Evolutionary conservation across 176 grass and related monocot genomes (phyloP).

Genomic region (Echinochloa phyllopogon): DNA sequence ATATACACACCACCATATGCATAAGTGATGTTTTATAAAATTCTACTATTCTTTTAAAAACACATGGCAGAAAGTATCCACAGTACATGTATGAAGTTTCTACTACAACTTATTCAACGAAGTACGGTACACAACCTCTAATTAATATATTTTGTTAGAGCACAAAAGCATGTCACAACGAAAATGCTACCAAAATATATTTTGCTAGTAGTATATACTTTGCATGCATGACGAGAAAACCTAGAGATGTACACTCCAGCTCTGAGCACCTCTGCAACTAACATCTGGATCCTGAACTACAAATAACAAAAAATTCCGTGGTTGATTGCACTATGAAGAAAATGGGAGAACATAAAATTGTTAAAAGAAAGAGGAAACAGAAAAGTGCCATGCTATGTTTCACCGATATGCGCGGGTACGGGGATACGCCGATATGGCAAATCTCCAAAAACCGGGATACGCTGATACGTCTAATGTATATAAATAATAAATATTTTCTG

Average conservation of each 20-base stretch:
- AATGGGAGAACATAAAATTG: not conserved
- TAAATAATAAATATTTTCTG: no score
- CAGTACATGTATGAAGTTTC: not conserved
- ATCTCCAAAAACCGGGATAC: no score
- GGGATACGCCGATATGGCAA: no score
- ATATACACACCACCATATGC: not conserved
- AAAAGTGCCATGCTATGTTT: not conserved
- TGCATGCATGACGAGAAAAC: slow-evolving; percentile 35
- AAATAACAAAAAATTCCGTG: slow-evolving; percentile 18
- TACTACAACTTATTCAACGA: not conserved
- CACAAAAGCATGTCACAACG: slow-evolving; percentile 2
- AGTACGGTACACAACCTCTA: not conserved
- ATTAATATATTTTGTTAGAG: not conserved
- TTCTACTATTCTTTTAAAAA: not conserved
- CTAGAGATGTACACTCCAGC: slow-evolving; percentile 40
- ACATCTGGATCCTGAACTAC: slow-evolving; percentile 52
- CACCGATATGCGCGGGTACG: no score
- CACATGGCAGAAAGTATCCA: not conserved
- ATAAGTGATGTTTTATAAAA: not conserved
- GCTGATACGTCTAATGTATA: no score
- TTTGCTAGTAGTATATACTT: slow-evolving; percentile 37
- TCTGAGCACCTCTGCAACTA: slow-evolving; percentile 48
- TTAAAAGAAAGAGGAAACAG: slow-evolving; percentile 4
- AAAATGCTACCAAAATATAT: slow-evolving; percentile 1
- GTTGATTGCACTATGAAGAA: slow-evolving; percentile 22